These are phyloP conservation scores for Euclidium syriacum DNA, from an alignment of 345 rosid genomes.

Conservation along the genomic window DNA sequence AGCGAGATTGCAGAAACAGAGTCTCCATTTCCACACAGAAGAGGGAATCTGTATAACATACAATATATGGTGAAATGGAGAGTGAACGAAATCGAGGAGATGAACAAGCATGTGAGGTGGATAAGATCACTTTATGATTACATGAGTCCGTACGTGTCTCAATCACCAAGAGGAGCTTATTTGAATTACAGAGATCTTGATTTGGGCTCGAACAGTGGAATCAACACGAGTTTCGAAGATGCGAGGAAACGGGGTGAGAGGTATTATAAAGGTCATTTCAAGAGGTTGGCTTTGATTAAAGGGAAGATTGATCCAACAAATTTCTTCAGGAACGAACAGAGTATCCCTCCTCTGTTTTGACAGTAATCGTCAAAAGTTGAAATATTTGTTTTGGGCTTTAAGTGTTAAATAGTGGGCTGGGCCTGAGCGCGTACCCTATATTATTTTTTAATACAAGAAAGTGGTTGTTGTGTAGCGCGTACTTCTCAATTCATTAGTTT, in stretches of 20 bases:
- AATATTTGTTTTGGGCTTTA: no score
- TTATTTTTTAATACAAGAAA: no score
- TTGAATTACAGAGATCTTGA: no score
- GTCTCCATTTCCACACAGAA: background rate
- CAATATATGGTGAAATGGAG: background rate
- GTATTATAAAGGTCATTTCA: background rate
- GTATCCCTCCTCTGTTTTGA: background rate
- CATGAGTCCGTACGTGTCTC: conserved; percentile 40
- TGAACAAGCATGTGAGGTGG: conserved; percentile 1
- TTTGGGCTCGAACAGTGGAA: background rate
- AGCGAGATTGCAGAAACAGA: background rate
- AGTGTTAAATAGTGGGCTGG: no score
- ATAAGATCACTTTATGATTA: conserved; percentile 26
- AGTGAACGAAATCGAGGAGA: background rate
- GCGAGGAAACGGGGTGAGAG: background rate
- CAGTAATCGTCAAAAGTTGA: no score
- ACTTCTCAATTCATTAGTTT: no score
- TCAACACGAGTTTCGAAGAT: background rate
- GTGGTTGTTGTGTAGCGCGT: no score
- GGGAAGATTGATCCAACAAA: background rate
- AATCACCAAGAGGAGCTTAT: no score
- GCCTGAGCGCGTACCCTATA: no score
- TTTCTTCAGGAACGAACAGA: conserved; percentile 2
- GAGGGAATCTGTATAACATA: background rate
- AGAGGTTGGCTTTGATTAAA: background rate